These are phyloP conservation scores for Colletotrichum sp. DNA, from an alignment of 2,329 filamentous ascomycete species.

Conservation along the genomic window DNA sequence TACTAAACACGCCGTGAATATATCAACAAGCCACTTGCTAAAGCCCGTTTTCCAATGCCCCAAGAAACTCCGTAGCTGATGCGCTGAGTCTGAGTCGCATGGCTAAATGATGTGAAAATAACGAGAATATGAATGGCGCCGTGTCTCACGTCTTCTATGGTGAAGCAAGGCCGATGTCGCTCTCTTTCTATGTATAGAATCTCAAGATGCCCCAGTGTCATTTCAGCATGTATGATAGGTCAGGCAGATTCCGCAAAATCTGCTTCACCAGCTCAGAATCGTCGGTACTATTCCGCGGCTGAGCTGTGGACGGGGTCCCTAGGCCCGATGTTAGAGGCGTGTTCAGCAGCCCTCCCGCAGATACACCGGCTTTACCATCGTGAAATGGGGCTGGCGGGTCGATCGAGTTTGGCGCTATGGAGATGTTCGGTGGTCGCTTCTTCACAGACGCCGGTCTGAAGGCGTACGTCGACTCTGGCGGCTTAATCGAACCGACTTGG, in stretches of 20 bases:
- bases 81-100: neutral
- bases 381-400: neutral
- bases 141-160: neutral
- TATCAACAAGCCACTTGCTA: neutral
- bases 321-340: neutral
- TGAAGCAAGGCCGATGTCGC: neutral
- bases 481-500: neutral
- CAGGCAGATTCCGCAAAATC: slow-evolving; percentile 43
- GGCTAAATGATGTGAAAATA: neutral
- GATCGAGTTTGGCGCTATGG: neutral
- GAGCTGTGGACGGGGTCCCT: neutral
- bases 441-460: slow-evolving; percentile 1
- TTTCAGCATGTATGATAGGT: slow-evolving; percentile 52
- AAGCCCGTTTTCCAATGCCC: neutral
- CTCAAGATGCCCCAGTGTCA: slow-evolving; percentile 22
- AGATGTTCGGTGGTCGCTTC: slow-evolving; percentile 7
- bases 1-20: neutral
- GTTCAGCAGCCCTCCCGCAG: neutral
- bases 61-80: slow-evolving; percentile 3
- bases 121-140: neutral
- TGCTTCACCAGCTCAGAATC: slow-evolving; percentile 36
- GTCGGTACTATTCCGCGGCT: slow-evolving; percentile 14
- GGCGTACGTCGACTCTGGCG: neutral
- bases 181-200: neutral
- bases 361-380: slow-evolving; percentile 1